phyloP scores from a whole-genome alignment of 2,329 filamentous ascomycete genomes.

The Diplodia corticola region DNA sequence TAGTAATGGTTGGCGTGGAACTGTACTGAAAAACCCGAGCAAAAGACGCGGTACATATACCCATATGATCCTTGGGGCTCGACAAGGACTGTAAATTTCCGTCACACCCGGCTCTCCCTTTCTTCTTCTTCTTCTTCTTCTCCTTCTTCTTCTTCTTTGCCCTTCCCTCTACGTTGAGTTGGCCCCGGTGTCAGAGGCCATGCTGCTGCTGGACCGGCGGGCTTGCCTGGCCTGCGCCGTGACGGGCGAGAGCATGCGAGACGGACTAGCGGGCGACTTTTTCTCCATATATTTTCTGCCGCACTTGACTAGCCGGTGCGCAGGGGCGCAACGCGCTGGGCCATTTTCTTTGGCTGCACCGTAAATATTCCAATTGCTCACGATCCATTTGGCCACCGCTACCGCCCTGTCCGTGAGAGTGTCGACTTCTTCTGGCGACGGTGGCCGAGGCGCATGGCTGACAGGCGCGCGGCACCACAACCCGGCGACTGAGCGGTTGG shows the following conservation, averaged over 20 bases:
- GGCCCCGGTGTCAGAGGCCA: not conserved
- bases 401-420: too few species aligned
- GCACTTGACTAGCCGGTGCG: not conserved
- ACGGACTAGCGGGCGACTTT: not conserved
- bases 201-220: not conserved
- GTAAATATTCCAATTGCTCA: constrained; percentile 20
- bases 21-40: not conserved
- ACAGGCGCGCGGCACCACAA: not conserved
- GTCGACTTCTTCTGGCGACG: not conserved
- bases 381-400: not conserved
- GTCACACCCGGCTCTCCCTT: not conserved
- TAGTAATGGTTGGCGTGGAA: not conserved
- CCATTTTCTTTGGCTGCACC: not conserved
- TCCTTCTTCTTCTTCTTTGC: not conserved
- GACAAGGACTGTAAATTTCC: constrained; percentile 8
- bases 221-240: not conserved
- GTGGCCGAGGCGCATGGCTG: not conserved
- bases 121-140: not conserved
- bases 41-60: constrained; percentile 16
- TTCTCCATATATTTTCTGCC: constrained; percentile 1
- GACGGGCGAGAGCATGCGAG: not conserved
- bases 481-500: not conserved
- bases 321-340: not conserved
- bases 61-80: not conserved
- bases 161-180: not conserved